Evolutionary conservation across 2,329 filamentous ascomycete genomes (phyloP), one percentile per base, ranked within the genome.

Genomic region (Pseudogymnoascus sp.): DNA sequence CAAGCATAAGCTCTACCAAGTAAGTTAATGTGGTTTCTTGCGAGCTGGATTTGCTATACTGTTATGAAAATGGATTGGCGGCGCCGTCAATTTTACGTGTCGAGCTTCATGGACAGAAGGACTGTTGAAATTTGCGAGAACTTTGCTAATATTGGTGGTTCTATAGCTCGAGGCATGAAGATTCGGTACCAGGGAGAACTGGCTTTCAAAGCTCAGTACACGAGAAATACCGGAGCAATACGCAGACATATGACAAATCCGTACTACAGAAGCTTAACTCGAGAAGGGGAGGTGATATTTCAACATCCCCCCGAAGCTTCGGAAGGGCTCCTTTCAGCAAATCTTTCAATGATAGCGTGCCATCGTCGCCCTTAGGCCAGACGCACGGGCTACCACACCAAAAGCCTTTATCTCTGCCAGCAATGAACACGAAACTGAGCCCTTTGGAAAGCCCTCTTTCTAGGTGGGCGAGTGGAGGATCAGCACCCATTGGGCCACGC

Each of bases 201-300:
- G 67, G 62, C 14, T 76, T 74, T 61, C 70, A 72, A 70, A 74
- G 70, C 61, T 72, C 69, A n/a, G 72, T 73, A 13, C 73, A 73
- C 65, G 70, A 73, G 21, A 65, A 67, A 61, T 74, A 70, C 62
- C 71, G 70, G 66, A 73, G 67, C 40, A 73, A 71, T 64, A 70
- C 72, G 2, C 70, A 74, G 62, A 73, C 73, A 62, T 76, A 75
- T 64, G 74, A 76, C 61, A 75, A 75, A 65, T 73, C 73, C 16
- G 62, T 75, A 33, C 61, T 76, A 35, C 73, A 74, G 40, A 76
- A 74, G 64, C 62, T 74, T 31, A 71, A 72, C 65, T 65, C 69
- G 42, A 67, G 70, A 42, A 70, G 70, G 64, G 67, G 66, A 19
- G 68, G 65, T 37, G 73, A 75, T 61, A 73, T 69, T 47, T 71